Conservation (phyloP, 1,139 yeast genomes). For the Meyerozyma smithsonii region DNA sequence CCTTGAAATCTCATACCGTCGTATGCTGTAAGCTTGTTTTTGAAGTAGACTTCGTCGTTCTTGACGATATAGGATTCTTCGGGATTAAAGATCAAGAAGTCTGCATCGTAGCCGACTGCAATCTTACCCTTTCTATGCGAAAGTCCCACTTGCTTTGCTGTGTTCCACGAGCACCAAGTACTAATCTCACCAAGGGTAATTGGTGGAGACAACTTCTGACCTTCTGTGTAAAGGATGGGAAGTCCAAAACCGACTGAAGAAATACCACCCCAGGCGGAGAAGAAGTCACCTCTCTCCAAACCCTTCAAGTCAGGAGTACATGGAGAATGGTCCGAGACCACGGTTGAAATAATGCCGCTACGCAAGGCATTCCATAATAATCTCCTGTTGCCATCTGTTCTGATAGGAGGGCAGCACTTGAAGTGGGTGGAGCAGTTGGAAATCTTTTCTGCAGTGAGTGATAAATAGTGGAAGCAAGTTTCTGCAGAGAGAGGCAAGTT, state of each 20-base stretch:
- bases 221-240: slow-evolving; percentile 75
- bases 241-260: slow-evolving; percentile 89
- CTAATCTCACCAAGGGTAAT: slow-evolving; percentile 59
- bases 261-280: slow-evolving; percentile 97
- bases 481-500: slow-evolving; percentile 71
- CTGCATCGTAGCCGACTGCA: slow-evolving; percentile 78
- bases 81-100: slow-evolving; percentile 76
- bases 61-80: slow-evolving; percentile 48
- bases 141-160: slow-evolving; percentile 83
- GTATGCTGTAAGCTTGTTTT: slow-evolving; percentile 85
- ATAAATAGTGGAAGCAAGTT: slow-evolving; percentile 88
- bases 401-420: slow-evolving; percentile 94
- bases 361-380: slow-evolving; percentile 74
- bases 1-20: slow-evolving; percentile 68
- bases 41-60: slow-evolving; percentile 62
- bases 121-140: slow-evolving; percentile 68
- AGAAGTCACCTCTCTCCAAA: slow-evolving; percentile 78
- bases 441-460: slow-evolving; percentile 71
- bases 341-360: slow-evolving; percentile 67
- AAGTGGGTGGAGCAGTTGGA: slow-evolving; percentile 73
- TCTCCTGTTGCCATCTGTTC: slow-evolving; percentile 65
- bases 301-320: slow-evolving; percentile 89
- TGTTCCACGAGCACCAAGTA: slow-evolving; percentile 75
- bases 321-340: slow-evolving; percentile 93
- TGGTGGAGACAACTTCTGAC: slow-evolving; percentile 49